A percentile compares a stretch with the other conserved stretches of the same genome.
Evolutionary conservation across 176 grass and related monocot species (phyloP).

Genomic region (barley (Hordeum vulgare)): MorexV3_pseudomolecules_assembly NC_058518.1:116552277-116552776

Average conservation of each 20-base stretch:
- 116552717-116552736: conserved; percentile 14
- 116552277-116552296: neutral
- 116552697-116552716: conserved; percentile 88
- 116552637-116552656: conserved; percentile 40
- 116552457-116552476: conserved; percentile 5
- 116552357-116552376: neutral
- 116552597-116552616: too few species aligned
- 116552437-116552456: conserved; percentile 56
- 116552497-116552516: neutral
- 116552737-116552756: conserved; percentile 1
- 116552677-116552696: conserved; percentile 49
- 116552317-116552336: neutral
- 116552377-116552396: neutral
- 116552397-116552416: conserved; percentile 32
- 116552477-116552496: neutral
- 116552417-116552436: conserved; percentile 24
- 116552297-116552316: neutral
- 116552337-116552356: conserved; percentile 6
- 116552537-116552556: neutral
- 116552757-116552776: neutral
- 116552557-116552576: too few species aligned
- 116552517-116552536: neutral
- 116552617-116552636: too few species aligned
- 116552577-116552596: too few species aligned
- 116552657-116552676: conserved; percentile 13